These are phyloP conservation scores for Erodium trifolium DNA, from an alignment of 441 rosid species.

Conservation along the genomic window DNA sequence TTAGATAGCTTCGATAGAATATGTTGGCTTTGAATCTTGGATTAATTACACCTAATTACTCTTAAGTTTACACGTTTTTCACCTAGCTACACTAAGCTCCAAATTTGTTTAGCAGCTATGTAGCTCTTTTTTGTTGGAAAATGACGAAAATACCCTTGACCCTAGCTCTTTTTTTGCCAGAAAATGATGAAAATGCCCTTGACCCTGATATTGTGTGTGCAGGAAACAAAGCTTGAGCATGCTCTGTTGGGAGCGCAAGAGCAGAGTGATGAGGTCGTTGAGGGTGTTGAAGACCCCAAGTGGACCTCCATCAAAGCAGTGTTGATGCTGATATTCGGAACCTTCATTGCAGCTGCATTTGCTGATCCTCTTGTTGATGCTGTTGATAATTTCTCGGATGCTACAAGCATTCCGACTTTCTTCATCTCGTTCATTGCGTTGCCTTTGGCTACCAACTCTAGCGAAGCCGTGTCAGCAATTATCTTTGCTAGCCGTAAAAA, in stretches of 20 bases:
- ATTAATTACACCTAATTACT: too few relatives aligned
- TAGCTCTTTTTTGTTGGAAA: too few relatives aligned
- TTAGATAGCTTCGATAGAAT: too few relatives aligned
- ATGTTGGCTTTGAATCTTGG: too few relatives aligned
- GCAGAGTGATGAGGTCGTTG: constrained; percentile 37
- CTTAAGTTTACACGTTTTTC: too few relatives aligned
- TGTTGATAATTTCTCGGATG: constrained; percentile 71
- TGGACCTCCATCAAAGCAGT: constrained; percentile 65
- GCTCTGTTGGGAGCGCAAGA: constrained; percentile 36
- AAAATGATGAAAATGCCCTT: too few relatives aligned
- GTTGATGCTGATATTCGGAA: constrained; percentile 58
- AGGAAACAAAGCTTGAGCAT: constrained; percentile 61
- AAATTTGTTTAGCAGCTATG: too few relatives aligned
- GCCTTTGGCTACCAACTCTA: constrained; percentile 78
- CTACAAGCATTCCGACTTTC: constrained; percentile 87
- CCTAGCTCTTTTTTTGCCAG: too few relatives aligned
- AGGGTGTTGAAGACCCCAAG: constrained; percentile 36
- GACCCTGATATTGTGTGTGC: constrained; percentile 9
- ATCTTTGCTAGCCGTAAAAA: constrained; percentile 73
- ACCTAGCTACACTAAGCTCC: too few relatives aligned
- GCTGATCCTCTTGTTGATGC: constrained; percentile 94
- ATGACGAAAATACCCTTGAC: too few relatives aligned
- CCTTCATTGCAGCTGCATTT: constrained; percentile 73
- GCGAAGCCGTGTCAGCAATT: constrained; percentile 90
- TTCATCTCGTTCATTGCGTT: constrained; percentile 37